Evolutionary conservation across 345 rosid genomes (phyloP).

Genomic region (Sisymbrium altissimum): DNA sequence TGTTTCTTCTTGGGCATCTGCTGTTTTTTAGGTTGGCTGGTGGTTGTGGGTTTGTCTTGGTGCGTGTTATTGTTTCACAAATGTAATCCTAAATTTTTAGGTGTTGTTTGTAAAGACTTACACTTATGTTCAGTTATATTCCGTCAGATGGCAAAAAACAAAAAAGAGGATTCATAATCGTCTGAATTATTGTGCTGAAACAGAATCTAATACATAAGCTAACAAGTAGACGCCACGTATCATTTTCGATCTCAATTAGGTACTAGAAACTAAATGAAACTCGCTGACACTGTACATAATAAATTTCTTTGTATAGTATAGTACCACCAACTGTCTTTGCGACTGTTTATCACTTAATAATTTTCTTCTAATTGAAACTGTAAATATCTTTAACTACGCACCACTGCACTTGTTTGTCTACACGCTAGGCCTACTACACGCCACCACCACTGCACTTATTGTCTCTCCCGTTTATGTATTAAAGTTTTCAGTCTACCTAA

Average conservation of each 20-base stretch:
- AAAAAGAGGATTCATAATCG: too few relatives aligned
- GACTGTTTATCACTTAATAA: background rate
- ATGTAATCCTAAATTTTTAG: too few relatives aligned
- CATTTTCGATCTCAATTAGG: background rate
- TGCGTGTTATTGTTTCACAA: too few relatives aligned
- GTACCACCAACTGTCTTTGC: background rate
- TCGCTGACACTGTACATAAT: background rate
- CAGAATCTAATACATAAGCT: background rate
- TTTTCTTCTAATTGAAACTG: background rate
- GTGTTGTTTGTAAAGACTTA: too few relatives aligned
- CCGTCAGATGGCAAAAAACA: too few relatives aligned
- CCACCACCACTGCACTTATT: constrained; percentile 17
- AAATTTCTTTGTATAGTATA: background rate
- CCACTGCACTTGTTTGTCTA: background rate
- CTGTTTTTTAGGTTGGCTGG: too few relatives aligned
- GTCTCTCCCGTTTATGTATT: background rate
- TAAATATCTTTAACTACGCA: background rate
- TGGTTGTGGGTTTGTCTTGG: too few relatives aligned
- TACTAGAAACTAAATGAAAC: background rate
- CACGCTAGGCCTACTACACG: constrained; percentile 19
- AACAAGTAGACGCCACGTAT: background rate
- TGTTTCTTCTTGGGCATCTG: too few relatives aligned
- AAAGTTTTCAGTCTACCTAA: background rate
- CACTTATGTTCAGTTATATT: too few relatives aligned
- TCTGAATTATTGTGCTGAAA: background rate